Evolutionary conservation across 345 rosid species (phyloP).

Genomic region (Hibiscus syriacus): DNA sequence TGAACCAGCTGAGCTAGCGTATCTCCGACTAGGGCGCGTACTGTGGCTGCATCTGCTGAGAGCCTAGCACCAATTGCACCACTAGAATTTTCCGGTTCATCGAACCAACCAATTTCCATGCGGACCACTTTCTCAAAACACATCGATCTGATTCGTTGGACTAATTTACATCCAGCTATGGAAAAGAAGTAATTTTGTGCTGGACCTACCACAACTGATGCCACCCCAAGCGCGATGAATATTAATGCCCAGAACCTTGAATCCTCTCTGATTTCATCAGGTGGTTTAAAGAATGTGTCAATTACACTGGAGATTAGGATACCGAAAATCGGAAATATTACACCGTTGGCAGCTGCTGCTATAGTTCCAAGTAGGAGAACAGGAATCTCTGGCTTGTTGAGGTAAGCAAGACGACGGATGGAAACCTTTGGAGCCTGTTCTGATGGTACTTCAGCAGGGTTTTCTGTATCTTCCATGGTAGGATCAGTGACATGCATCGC

Average conservation of each 20-base stretch:
- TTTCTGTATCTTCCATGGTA: slow-evolving; percentile 15
- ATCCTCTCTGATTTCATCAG: slow-evolving; percentile 37
- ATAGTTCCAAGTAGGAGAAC: slow-evolving; percentile 47
- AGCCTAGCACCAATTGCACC: slow-evolving; percentile 73
- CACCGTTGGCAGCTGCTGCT: slow-evolving; percentile 42
- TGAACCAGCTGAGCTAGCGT: slow-evolving; percentile 44
- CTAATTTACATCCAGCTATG: slow-evolving; percentile 56
- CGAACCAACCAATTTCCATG: slow-evolving; percentile 86
- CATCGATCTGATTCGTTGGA: slow-evolving; percentile 48
- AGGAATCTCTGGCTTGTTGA: slow-evolving; percentile 68
- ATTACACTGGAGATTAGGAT: slow-evolving; percentile 46
- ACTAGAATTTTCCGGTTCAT: slow-evolving; percentile 60
- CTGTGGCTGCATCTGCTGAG: slow-evolving; percentile 65
- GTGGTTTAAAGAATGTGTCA: slow-evolving; percentile 49
- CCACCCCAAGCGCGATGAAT: slow-evolving; percentile 45
- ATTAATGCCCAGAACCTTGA: slow-evolving; percentile 58
- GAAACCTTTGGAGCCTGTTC: slow-evolving; percentile 27
- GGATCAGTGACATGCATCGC: slow-evolving; percentile 8
- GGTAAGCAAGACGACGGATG: slow-evolving; percentile 40
- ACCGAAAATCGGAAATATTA: slow-evolving; percentile 52
- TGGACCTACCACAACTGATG: slow-evolving; percentile 41
- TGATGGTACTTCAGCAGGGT: not conserved
- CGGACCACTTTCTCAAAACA: slow-evolving; percentile 65
- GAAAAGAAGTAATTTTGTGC: slow-evolving; percentile 44
- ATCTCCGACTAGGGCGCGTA: slow-evolving; percentile 66